These are phyloP conservation scores for Simplicillium sp. DNA, from an alignment of 2,329 filamentous ascomycete species.

Conservation along the genomic window DNA sequence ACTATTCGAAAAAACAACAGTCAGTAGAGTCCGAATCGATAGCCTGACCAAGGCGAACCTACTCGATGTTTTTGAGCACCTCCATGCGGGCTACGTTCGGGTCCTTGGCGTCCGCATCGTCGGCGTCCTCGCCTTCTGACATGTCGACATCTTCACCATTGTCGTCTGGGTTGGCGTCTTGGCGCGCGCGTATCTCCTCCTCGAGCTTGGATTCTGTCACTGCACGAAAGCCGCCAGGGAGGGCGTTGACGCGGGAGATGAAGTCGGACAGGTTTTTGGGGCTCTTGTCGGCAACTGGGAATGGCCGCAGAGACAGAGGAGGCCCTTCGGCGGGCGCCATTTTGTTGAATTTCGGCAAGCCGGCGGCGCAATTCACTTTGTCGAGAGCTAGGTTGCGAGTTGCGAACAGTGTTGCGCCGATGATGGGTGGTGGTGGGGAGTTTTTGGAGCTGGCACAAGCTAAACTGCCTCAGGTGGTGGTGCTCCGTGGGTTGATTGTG, in stretches of 20 bases:
- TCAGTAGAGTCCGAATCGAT: not conserved
- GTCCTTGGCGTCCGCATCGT: constrained; percentile 33
- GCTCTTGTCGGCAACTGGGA: constrained; percentile 44
- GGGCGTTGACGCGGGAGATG: constrained; percentile 73
- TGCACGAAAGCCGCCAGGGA: constrained; percentile 66
- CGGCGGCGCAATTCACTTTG: too few species aligned
- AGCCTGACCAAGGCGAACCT: constrained; percentile 13
- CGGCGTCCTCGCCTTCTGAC: constrained; percentile 35
- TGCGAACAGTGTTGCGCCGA: not conserved
- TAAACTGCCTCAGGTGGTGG: not conserved
- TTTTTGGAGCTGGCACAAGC: not conserved
- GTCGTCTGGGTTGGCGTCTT: constrained; percentile 32
- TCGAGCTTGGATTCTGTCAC: constrained; percentile 66
- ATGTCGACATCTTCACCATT: constrained; percentile 35
- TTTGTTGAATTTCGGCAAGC: constrained; percentile 2
- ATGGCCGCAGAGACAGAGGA: constrained; percentile 26
- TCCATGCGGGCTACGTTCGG: constrained; percentile 44
- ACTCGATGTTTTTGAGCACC: constrained; percentile 50
- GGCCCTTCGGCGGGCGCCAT: constrained; percentile 23
- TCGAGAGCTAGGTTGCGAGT: too few species aligned
- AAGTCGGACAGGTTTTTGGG: constrained; percentile 60
- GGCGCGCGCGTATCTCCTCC: constrained; percentile 51
- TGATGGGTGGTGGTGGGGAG: not conserved
- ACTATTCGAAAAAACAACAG: constrained; percentile 10
- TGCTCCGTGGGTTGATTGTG: not conserved